These are phyloP conservation scores for Xylariaceae sp. DNA, from an alignment of 2,329 filamentous ascomycete genomes.

Conservation along the genomic window DNA sequence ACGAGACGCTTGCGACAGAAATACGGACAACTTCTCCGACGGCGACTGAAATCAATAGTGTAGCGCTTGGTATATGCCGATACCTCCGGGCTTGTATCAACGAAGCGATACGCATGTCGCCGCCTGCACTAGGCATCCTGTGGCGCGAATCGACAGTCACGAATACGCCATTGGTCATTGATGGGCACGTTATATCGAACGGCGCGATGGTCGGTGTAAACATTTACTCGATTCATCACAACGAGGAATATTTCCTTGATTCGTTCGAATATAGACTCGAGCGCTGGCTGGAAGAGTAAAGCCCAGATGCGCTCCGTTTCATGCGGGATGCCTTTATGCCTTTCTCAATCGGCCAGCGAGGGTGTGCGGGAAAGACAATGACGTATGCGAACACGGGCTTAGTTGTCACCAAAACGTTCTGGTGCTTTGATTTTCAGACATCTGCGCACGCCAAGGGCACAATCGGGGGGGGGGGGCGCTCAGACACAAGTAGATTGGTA, in stretches of 20 bases:
- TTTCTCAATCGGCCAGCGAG: slow-evolving; percentile 28
- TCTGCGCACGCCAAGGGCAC: too few species aligned
- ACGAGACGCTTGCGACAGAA: background rate
- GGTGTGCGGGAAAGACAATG: slow-evolving; percentile 46
- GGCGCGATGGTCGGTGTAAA: slow-evolving; percentile 8
- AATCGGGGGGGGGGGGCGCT: too few species aligned
- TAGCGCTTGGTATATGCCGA: background rate
- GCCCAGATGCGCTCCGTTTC: background rate
- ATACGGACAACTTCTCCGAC: background rate
- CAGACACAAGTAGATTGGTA: too few species aligned
- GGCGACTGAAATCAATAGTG: slow-evolving; percentile 1
- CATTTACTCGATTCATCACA: slow-evolving; percentile 7
- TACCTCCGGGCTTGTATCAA: slow-evolving; percentile 8
- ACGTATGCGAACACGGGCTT: slow-evolving; percentile 41
- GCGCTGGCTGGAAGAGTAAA: slow-evolving; percentile 23
- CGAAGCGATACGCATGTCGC: slow-evolving; percentile 1
- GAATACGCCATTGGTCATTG: background rate
- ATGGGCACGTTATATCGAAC: slow-evolving; percentile 8
- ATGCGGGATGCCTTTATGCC: slow-evolving; percentile 33
- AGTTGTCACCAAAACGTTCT: slow-evolving; percentile 38
- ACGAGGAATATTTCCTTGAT: slow-evolving; percentile 4
- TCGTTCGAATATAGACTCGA: slow-evolving; percentile 9
- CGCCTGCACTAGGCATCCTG: background rate
- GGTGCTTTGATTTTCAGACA: slow-evolving; percentile 34
- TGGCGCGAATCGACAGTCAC: background rate